Evolutionary conservation across 352 stramenopile species (phyloP), one percentile per base, ranked within the genome.

Genomic region (Globisporangium camurandrum): DNA sequence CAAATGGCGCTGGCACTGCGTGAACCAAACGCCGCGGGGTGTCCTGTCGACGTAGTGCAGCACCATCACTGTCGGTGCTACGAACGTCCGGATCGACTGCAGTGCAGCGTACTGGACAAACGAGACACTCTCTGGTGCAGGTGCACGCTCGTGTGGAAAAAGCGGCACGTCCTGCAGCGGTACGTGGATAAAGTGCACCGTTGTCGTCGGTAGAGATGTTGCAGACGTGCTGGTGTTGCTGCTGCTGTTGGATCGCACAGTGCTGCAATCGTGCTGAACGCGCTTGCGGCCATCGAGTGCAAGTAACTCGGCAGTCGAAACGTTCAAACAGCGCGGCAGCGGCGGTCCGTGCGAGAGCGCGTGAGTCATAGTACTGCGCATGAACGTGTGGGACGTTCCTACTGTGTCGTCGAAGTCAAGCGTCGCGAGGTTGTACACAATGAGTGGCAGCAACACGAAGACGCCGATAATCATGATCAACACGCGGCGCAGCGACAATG

Each of bases 21-120:
- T 74, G 56, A 63, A 77, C 67, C 67, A 77, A 10, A 67, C 53
- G 17, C 67, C 67, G 19, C 64, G 53, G 10, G 67, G 64, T n/a
- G 49, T 34, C 4, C 41, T 48, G 16, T 63, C 53, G 19, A 69
- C 20, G 51, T 77, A 77, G 52, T 77, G 67, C 53, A 74, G 44
- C 45, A 74, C 49, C 61, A 77, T 71, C 28, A 64, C 31, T 8
- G 49, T 49, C 8, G 67, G 67, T 19, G 41, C 19, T 9, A 74
- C 46, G 4, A 47, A 47, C 6, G 56, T 56, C 20, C 55, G 48
- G 3, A 52, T 50, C 10, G 67, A 71, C 43, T 71, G 67, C 27
- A 77, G 26, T 4, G 61, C 67, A 14, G 64, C 58, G 12, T 69
- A 74, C 41, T 74, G 54, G n/a, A 74, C 19, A 44, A 69, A 74